phyloP scores from a whole-genome alignment of 2,329 filamentous ascomycete species.

The Paracoccidioides lutzii region DNA sequence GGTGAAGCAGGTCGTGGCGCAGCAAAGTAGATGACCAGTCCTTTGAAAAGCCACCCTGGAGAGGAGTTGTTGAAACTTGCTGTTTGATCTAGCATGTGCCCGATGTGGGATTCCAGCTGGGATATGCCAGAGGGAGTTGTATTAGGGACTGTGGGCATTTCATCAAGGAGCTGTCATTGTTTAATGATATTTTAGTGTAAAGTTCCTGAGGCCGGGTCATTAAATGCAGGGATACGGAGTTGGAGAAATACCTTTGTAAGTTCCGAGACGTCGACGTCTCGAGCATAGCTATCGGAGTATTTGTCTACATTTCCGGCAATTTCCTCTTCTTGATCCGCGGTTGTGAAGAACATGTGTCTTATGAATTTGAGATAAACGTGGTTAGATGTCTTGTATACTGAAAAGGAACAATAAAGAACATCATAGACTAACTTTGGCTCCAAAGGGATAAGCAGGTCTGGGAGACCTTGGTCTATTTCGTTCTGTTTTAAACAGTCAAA shows the following conservation, averaged over 20 bases:
- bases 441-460: conserved; percentile 50
- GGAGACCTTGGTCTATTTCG: conserved; percentile 40
- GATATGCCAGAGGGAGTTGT: conserved; percentile 30
- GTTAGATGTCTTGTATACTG: neutral
- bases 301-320: conserved; percentile 55
- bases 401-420: neutral
- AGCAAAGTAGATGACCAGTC: conserved; percentile 33
- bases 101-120: conserved; percentile 21
- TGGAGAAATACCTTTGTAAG: conserved; percentile 35
- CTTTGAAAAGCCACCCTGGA: conserved; percentile 38
- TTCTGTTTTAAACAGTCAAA: conserved; percentile 60
- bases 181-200: neutral
- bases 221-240: neutral
- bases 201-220: neutral
- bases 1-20: neutral
- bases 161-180: conserved; percentile 25
- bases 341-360: conserved; percentile 60
- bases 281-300: conserved; percentile 70
- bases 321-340: conserved; percentile 40
- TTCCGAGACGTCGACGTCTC: conserved; percentile 54
- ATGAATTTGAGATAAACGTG: neutral
- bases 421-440: conserved; percentile 36
- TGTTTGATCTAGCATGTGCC: neutral
- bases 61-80: conserved; percentile 20
- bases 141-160: conserved; percentile 23